phyloP scores from a whole-genome alignment of 1,139 yeast genomes.

The Pneumocystis wakefieldiae region DNA sequence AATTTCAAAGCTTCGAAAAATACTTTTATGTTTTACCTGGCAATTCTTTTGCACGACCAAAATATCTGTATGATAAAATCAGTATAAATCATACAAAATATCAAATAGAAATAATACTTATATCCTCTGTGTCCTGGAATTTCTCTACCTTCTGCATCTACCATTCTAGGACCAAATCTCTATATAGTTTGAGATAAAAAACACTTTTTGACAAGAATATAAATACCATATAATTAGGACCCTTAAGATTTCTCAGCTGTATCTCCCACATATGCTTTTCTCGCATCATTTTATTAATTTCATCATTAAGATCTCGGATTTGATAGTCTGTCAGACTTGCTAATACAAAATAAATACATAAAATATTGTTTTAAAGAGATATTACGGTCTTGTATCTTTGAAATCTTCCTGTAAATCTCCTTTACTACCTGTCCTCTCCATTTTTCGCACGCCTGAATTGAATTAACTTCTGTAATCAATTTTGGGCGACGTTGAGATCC shows the following conservation, averaged over 20 bases:
- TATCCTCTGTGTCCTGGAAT: conserved; percentile 35
- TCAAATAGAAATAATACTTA: conserved; percentile 9
- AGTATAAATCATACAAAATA: background rate
- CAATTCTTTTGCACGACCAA: conserved; percentile 69
- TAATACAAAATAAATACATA: background rate
- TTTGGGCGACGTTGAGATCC: conserved; percentile 46
- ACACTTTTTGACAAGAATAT: conserved; percentile 7
- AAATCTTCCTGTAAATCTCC: conserved; percentile 48
- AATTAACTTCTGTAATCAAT: conserved; percentile 38
- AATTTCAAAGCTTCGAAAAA: background rate
- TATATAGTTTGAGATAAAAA: conserved; percentile 5
- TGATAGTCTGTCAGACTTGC: conserved; percentile 42
- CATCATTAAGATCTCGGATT: conserved; percentile 61
- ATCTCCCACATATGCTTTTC: conserved; percentile 70
- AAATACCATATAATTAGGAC: conserved; percentile 41
- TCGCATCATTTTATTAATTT: conserved; percentile 48
- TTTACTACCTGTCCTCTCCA: conserved; percentile 53
- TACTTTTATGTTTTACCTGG: conserved; percentile 33
- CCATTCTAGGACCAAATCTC: conserved; percentile 13
- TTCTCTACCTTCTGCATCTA: conserved; percentile 21
- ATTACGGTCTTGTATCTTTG: conserved; percentile 46
- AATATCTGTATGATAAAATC: conserved; percentile 32
- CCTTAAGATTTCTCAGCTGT: conserved; percentile 53
- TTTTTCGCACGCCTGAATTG: conserved; percentile 54
- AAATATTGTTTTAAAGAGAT: background rate